Evolutionary conservation across 805 yeast species (phyloP), one percentile per base, ranked within the genome.

Genomic region (Schwanniomyces yamadae): DNA sequence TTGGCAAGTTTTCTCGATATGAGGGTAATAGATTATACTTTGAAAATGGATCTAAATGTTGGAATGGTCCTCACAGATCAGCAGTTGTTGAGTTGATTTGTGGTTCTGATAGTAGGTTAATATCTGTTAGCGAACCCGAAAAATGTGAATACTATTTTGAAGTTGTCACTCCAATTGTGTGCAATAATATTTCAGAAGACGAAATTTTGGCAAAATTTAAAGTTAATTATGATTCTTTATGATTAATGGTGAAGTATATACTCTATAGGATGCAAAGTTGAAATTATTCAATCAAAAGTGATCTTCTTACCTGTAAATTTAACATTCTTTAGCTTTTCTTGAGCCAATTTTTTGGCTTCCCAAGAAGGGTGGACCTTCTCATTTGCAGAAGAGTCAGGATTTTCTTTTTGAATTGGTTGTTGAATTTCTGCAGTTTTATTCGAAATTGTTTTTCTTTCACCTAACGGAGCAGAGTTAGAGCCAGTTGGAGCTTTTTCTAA

Each of bases 51-150:
- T 80, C 79, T 27, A 75, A 71, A 52, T 93, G 99, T 60, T 91
- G 98, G 96, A 86, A 89, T 55, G 99, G 99, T 0, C 97, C 97
- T 4, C 57, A 66, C 19, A 77, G 99, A 57, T 74, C 82, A 22
- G 90, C 87, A 1, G 61, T 57, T 7, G 81, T 86, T 1, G 66
- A 66, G 15, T 53, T 90, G 36, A 64, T 67, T 12, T 93, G 99
- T 61, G 95, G 95, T 0, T 61, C 69, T 2, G 59, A 65, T 3
- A 65, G 73, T 31, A 66, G 71, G 37, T 57, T 88, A 16, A 37
- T 82, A n/a, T 57, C 77, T 3, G 95, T 91, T 7, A 69, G 81
- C 27, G 99, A 93, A 61, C 91, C 93, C 2, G 95, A 90, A 46
- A 87, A 83, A 55, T 93, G 99, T 61, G 82, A 75, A 42, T 93